Base-by-base conservation (phyloP, 768 basidiomycete genomes). In the Trichaptum fuscoviolaceum region DNA sequence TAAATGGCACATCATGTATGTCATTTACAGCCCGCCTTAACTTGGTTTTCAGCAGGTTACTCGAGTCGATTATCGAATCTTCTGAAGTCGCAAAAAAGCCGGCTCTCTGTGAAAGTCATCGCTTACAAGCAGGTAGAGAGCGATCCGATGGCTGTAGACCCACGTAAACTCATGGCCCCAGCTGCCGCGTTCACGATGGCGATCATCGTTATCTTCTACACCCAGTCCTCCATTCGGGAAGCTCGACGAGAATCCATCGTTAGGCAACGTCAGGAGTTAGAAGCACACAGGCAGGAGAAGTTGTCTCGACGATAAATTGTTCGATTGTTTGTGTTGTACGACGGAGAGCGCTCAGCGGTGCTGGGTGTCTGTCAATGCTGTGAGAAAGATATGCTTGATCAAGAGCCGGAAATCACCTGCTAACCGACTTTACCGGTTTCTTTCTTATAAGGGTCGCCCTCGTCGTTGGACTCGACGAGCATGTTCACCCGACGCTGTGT, bases 151-250 rank as follows among this genome's bases (percentile, higher is more conserved):
- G 67, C 67, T 17, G 65, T 71, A 30, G 69, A 66, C 35, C 70
- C 70, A n/a, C 57, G 69, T 24, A 65, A 70, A 35, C 66, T 70
- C 52, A 57, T 68, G 60, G 68, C 67, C 8, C 71, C 71, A n/a
- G 66, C 63, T 10, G 71, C 71, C 15, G 71, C 71, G 15, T 72
- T 72, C 61, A 69, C 70, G 1, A 72, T 72, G 71, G 68, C 71
- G 26, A 42, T 72, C 30, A 35, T 66, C 52, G 69, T 72, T 35
- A 58, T 66, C 8, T 67, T 65, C 57, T 72, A 71, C 57, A 66
- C 68, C 35, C 67, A 67, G 25, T 68, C 64, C 17, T 52, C 69
- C 1, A 72, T 72, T 57, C 67, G 67, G 4, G 64, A 61, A n/a
- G 69, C 71, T 26, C 68, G 70, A 24, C 63, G 60, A 7, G 71